Evolutionary conservation across 129 eudicot species (phyloP), one percentile per base, ranked within the genome.

Genomic region (Tanacetum coccineum): DNA sequence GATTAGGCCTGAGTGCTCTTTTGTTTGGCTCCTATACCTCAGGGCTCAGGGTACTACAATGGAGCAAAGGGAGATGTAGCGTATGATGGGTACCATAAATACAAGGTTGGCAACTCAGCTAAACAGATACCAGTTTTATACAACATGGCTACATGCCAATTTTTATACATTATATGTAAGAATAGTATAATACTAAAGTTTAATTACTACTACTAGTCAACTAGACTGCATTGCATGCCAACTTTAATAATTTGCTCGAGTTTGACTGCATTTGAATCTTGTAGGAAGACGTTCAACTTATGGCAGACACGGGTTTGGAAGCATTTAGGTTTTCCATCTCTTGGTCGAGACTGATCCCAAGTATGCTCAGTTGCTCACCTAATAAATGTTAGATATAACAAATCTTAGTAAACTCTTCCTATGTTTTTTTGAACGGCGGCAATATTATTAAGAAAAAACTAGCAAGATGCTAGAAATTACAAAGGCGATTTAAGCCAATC

Each of bases 331-430:
- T 86, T 62, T 89, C 95, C 30, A 84, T 89, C 74, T 86, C 97
- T 51, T 89, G 97, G 97, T 82, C 97, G 58, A 78, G 95, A 74
- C 82, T 89, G 32, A 81, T 89, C 44, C 97, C 97, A 26, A 69
- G 96, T 89, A 89, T 59, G 84, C n/a, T n/a, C n/a, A n/a, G n/a
- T 71, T 68, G 19, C n/a, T n/a, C n/a, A 13, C 57, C 48, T 44
- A 28, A 74, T 22, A 42, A 25, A 49, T 46, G 0, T 21, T 2
- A 22, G 25, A 22, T 22, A 42, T 30, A 6, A 2, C 12, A 2
- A 21, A 44, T 22, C 25, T 22, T 22, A 9, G 7, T 52, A 10
- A 22, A 22, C 25, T 22, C 25, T 22, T 22, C 1, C 25, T 22
- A 22, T 22, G 1, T 11, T 71, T n/a, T n/a, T n/a, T n/a, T n/a